Conservation (phyloP, 2,329 filamentous ascomycete species). For the Thielaviopsis musarum region DNA sequence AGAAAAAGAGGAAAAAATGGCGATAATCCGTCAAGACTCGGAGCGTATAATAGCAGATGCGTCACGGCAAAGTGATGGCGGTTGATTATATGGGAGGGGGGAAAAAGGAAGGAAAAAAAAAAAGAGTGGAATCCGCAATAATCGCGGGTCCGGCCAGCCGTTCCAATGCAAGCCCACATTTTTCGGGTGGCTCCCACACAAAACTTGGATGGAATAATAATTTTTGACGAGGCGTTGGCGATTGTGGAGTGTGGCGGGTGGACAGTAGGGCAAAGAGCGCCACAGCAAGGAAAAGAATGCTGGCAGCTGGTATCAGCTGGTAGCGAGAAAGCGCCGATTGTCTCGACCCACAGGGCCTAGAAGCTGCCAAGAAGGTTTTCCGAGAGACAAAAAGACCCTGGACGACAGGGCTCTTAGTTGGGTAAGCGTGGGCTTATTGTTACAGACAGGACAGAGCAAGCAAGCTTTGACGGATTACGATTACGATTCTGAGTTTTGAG, state of each 20-base stretch:
- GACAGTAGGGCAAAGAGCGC: background rate
- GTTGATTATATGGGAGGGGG: conserved; percentile 18
- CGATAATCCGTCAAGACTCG: conserved; percentile 58
- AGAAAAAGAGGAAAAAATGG: conserved; percentile 12
- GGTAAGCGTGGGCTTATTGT: background rate
- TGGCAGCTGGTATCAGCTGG: background rate
- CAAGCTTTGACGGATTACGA: too few relatives aligned
- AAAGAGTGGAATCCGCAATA: background rate
- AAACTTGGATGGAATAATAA: background rate
- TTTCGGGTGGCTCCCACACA: background rate
- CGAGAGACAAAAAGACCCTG: background rate
- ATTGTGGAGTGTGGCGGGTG: conserved; percentile 5
- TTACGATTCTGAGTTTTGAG: too few relatives aligned
- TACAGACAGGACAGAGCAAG: too few relatives aligned
- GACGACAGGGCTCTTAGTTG: background rate
- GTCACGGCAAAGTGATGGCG: conserved; percentile 74
- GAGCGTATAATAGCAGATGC: conserved; percentile 32
- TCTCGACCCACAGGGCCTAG: background rate
- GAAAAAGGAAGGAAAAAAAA: conserved; percentile 13
- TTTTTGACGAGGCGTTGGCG: background rate
- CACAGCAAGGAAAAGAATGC: background rate
- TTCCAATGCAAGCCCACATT: background rate
- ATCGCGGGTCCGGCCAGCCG: background rate
- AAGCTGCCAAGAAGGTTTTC: background rate
- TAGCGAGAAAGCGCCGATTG: too few relatives aligned